These are phyloP conservation scores for Urtica urens DNA, from an alignment of 306 rosid species.

Conservation along the genomic window DNA sequence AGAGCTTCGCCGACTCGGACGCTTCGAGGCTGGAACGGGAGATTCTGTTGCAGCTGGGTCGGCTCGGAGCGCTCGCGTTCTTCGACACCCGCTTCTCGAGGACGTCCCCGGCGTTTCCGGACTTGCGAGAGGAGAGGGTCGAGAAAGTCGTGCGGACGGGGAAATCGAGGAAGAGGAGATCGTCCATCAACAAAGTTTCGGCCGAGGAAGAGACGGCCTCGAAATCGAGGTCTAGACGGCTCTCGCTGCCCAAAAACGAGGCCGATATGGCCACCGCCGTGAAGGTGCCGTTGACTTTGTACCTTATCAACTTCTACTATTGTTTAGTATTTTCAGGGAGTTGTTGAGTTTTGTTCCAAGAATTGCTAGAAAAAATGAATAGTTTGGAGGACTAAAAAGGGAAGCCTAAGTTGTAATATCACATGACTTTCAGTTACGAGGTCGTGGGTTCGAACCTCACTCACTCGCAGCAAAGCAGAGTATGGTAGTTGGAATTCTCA, in stretches of 20 bases:
- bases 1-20: conserved; percentile 55
- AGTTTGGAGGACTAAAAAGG: too few relatives aligned
- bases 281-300: conserved; percentile 43
- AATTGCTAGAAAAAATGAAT: too few relatives aligned
- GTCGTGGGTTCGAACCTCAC: too few relatives aligned
- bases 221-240: conserved; percentile 34
- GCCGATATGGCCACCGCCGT: conserved; percentile 64
- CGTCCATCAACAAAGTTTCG: conserved; percentile 15
- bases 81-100: conserved; percentile 47
- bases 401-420: too few relatives aligned
- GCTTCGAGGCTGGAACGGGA: conserved; percentile 43
- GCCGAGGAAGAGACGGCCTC: conserved; percentile 26
- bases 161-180: conserved; percentile 34
- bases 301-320: too few relatives aligned
- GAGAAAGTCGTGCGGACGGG: conserved; percentile 38
- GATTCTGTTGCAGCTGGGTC: conserved; percentile 46
- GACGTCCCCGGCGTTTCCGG: conserved; percentile 27
- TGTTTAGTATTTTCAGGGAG: too few relatives aligned
- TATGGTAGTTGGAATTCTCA: too few relatives aligned
- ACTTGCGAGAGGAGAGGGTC: conserved; percentile 17
- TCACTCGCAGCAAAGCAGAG: too few relatives aligned
- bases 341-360: too few relatives aligned
- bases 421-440: too few relatives aligned
- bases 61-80: conserved; percentile 66
- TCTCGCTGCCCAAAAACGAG: conserved; percentile 41